phyloP scores from a whole-genome alignment of 116 monocot genomes.

The Thalassia testudinum region DNA sequence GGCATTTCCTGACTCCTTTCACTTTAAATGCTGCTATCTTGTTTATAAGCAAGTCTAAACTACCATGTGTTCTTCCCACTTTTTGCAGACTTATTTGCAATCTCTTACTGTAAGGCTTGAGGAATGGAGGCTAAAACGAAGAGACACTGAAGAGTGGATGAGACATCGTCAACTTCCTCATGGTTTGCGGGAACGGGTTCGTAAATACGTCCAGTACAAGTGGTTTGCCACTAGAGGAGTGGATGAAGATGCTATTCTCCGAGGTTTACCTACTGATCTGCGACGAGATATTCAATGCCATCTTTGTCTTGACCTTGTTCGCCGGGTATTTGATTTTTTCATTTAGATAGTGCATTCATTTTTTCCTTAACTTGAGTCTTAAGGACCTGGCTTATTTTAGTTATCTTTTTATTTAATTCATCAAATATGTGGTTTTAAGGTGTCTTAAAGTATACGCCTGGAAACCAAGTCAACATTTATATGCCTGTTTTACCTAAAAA shows the following conservation, averaged over 20 bases:
- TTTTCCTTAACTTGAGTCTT: no score
- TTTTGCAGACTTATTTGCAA: slow-evolving; percentile 62
- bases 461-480: no score
- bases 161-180: slow-evolving; percentile 74
- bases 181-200: slow-evolving; percentile 39
- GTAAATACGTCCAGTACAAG: slow-evolving; percentile 43
- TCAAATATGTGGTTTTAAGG: no score
- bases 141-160: slow-evolving; percentile 93
- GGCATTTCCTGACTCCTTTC: no score
- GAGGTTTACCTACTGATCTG: slow-evolving; percentile 57
- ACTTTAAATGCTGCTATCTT: no score
- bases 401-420: no score
- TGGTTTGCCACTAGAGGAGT: slow-evolving; percentile 77
- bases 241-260: slow-evolving; percentile 64
- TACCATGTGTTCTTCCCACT: no score
- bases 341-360: neutral
- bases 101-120: slow-evolving; percentile 75
- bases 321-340: slow-evolving; percentile 30
- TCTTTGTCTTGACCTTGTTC: slow-evolving; percentile 73
- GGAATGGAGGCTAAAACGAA: slow-evolving; percentile 74
- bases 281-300: slow-evolving; percentile 78
- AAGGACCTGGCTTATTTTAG: no score
- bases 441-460: no score
- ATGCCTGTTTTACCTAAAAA: no score
- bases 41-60: no score